Base-by-base conservation (phyloP, 331 rosid genomes). In the Pyrus hybrid region DNA sequence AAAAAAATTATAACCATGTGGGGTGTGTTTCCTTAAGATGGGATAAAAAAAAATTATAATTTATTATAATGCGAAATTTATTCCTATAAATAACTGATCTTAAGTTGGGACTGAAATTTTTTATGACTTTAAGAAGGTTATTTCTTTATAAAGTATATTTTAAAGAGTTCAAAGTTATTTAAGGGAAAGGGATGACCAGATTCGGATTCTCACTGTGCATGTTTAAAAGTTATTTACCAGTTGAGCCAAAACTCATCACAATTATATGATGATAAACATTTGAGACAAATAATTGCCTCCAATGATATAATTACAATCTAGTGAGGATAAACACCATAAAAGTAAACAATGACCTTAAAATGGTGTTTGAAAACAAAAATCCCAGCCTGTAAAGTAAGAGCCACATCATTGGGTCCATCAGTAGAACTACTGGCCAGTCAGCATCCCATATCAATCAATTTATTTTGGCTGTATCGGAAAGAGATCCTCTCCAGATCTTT, bases 391-490 rank as follows among this genome's bases (percentile, higher is more conserved):
- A 58, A 79, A 57, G 33, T 25, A 56, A 67, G 65, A 26, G 74
- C 45, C 67, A 67, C 73, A 20, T 11, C 4, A n/a, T 37, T 20
- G 62, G 78, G 87, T 64, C 68, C 45, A 16, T 54, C 65, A 58
- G 22, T 47, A 49, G 45, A 65, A 72, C 63, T 58, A 75, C 11
- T 4, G 58, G 71, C 75, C 69, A 45, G 37, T 69, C 8, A 57
- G 22, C 66, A 29, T 68, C 81, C 76, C 35, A 63, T 63, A 63
- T 86, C 85, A 84, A 86, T 86, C 92, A 58, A 82, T 66, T 78
- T 86, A 76, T 72, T 26, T 66, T 56, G 75, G 80, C 86, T 9
- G 28, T 26, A 26, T 2, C 3, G 41, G 3, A 35, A 35, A 35
- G 3, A 35, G 41, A 35, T 2, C 10, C 0, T 33, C 3, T 33